Evolutionary conservation across 2,329 filamentous ascomycete species (phyloP).

Genomic region (Verruconis gallopava): DNA sequence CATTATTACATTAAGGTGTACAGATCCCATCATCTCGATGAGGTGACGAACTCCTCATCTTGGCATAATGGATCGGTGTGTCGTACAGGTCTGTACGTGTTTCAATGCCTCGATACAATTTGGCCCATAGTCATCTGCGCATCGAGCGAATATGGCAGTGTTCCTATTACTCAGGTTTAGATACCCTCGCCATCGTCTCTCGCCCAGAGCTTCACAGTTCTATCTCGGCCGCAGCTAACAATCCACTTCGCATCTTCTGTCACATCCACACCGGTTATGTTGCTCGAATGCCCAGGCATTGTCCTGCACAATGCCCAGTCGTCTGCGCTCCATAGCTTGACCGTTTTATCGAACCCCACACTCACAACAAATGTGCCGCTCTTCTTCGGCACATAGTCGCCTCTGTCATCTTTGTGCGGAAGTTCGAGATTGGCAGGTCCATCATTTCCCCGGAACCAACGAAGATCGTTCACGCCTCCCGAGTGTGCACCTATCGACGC

Average conservation of each 20-base stretch:
- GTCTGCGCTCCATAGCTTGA: slow-evolving; percentile 92
- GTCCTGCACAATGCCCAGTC: slow-evolving; percentile 88
- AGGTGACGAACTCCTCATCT: no score
- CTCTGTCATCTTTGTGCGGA: slow-evolving; percentile 52
- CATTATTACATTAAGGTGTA: no score
- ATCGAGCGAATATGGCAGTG: no score
- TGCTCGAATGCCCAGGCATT: slow-evolving; percentile 79
- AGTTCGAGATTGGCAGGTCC: slow-evolving; percentile 51
- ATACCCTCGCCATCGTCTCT: slow-evolving; percentile 55
- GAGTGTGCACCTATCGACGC: slow-evolving; percentile 84
- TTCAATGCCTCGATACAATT: no score
- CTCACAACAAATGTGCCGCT: slow-evolving; percentile 85
- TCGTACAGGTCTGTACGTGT: no score
- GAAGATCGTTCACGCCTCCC: slow-evolving; percentile 80
- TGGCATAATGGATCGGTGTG: no score
- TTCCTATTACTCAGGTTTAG: no score
- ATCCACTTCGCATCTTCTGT: slow-evolving; percentile 83
- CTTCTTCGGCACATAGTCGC: slow-evolving; percentile 57
- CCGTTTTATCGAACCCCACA: slow-evolving; percentile 83
- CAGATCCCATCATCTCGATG: no score
- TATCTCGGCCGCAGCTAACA: slow-evolving; percentile 83
- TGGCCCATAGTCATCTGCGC: no score
- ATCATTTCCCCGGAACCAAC: slow-evolving; percentile 86
- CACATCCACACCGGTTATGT: slow-evolving; percentile 82
- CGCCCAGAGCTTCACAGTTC: slow-evolving; percentile 93